Evolutionary conservation across 176 grass and related monocot genomes (phyloP), one percentile per base, ranked within the genome.

Genomic region (Guadua angustifolia): DNA sequence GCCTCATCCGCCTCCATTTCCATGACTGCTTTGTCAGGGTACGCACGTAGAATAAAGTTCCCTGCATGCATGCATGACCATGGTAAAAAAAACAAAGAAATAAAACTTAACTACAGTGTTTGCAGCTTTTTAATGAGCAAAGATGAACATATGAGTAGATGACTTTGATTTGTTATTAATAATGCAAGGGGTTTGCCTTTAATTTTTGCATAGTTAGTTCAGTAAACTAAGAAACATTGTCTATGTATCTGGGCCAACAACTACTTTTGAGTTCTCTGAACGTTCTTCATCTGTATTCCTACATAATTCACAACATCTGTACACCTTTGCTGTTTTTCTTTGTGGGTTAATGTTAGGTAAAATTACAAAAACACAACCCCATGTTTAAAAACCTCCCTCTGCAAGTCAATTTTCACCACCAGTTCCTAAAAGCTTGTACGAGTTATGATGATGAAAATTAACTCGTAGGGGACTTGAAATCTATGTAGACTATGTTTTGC

Each of bases 21-120:
- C 94, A 96, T 33, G 94, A 96, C 75, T 96, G 94, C 78, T 96
- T 96, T 39, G 94, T 96, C 50, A 85, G 94, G 81, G 94, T 95
- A 95, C 5, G 82, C 40, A 26, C 14, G 24, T 70, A 62, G 10
- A 36, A 2, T 65, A 24, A 0, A 66, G 6, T 66, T 49, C 4
- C 8, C 17, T 78, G 39, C 4, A 25, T 17, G 3, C 19, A 42
- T 75, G 66, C 66, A 45, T 4, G 24, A 33, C 26, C 17, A 73
- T 50, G 46, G 0, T 32, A 49, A 51, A 51, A 10, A 25, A 72
- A 6, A 22, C 3, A 22, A 60, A 60, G 19, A 57, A 9, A n/a
- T 18, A 9, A 56, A 7, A 50, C 47, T 50, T 50, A 52, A 19
- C 16, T 52, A 5, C 2, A 17, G 46, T 52, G 8, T 19, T 52